Evolutionary conservation across 768 basidiomycete genomes (phyloP), one percentile per base, ranked within the genome.

Genomic region (Lyophyllum atratum): DNA sequence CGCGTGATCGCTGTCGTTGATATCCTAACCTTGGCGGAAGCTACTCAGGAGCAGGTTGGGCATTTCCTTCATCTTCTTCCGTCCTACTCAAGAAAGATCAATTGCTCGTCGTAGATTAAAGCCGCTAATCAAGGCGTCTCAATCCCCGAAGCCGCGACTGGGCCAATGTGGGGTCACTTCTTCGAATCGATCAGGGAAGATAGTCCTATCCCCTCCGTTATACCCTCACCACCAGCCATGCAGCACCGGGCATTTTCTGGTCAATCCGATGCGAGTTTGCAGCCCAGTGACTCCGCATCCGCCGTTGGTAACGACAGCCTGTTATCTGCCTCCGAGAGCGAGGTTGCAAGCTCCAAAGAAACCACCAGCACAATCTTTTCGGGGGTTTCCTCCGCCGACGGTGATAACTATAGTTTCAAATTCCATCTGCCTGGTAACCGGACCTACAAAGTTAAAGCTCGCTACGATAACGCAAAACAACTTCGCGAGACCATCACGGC

Each of bases 11-110:
- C 95, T 40, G 98, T 98, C 63, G 93, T 99, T 24, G 97, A 99
- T 68, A 97, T 99, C 9, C 85, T 99, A 63, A 98, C 93, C 68
- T 80, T 99, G 65, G 98, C 97, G 2, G 98, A 99, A 70, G 95
- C 97, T 9, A 99, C 97, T 2, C 80, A 98, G 49, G 97, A 99
- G 5, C 55, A 56, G 43, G 49, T 56, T 25, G 4, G n/a, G 5
- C 15, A 9, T 43, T 44, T 10, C 33, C 1, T 19, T 6, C 17
- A 5, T 40, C 26, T 39, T 21, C n/a, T 21, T 19, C 11, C 6
- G 6, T 42, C n/a, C 5, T 42, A 7, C 40, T 42, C 19, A 19
- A 4, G n/a, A 4, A 39, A 4, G 17, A 11, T 14, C 17, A 39
- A 4, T 39, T 21, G 4, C 21, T 2, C 21, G 19, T 11, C n/a